These are phyloP conservation scores for Clonostachys chloroleuca DNA, from an alignment of 2,329 filamentous ascomycete species.

Conservation along the genomic window DNA sequence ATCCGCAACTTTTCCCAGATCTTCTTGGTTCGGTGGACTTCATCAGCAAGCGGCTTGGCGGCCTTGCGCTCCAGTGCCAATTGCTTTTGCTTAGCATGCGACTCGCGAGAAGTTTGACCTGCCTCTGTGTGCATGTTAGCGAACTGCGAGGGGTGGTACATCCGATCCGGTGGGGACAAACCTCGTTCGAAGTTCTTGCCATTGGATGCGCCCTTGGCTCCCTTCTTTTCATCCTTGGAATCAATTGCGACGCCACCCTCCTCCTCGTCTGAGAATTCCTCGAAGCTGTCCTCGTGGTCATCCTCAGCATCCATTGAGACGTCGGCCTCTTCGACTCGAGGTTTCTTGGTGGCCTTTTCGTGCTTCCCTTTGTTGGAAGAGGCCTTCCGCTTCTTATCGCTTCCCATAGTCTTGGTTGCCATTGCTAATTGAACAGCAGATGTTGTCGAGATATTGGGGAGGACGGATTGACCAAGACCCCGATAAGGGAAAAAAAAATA, in stretches of 20 bases:
- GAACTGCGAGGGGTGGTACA: neutral
- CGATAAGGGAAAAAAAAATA: neutral
- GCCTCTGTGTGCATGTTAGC: conserved; percentile 4
- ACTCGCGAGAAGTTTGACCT: conserved; percentile 73
- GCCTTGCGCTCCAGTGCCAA: conserved; percentile 85
- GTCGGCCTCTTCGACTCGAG: conserved; percentile 20
- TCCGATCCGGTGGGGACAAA: conserved; percentile 14
- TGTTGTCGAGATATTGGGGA: neutral
- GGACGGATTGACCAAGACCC: neutral
- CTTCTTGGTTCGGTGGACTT: conserved; percentile 86
- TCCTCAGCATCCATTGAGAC: conserved; percentile 30
- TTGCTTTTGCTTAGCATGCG: conserved; percentile 89
- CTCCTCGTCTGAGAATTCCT: conserved; percentile 44
- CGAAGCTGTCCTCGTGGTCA: conserved; percentile 33
- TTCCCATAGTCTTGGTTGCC: conserved; percentile 40
- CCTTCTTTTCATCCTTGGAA: conserved; percentile 27
- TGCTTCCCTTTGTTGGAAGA: conserved; percentile 36
- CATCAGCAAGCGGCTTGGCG: conserved; percentile 88
- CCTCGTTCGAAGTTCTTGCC: conserved; percentile 36
- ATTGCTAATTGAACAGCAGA: conserved; percentile 13
- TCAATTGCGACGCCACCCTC: conserved; percentile 47
- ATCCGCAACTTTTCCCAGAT: conserved; percentile 91
- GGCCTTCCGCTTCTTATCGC: conserved; percentile 55
- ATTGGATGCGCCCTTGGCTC: conserved; percentile 18
- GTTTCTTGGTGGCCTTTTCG: conserved; percentile 27